A percentile compares a stretch with the other conserved stretches of the same genome.
Evolutionary conservation across 768 basidiomycete genomes (phyloP).

Genomic region (Agrocybe pediades): DNA sequence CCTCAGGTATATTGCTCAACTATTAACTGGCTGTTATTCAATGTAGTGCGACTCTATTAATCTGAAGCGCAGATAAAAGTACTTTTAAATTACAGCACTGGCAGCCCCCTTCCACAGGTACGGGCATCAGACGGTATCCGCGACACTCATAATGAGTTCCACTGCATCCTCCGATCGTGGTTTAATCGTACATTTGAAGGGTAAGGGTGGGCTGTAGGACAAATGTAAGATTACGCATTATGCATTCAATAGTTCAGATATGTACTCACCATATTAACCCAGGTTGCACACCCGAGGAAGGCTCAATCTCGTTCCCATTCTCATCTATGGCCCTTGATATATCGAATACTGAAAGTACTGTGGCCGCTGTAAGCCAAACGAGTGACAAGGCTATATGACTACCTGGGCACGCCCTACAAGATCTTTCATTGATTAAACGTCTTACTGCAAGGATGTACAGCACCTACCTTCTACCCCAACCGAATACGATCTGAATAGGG

Average conservation of each 20-base stretch:
- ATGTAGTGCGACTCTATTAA: no score
- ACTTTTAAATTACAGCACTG: not conserved
- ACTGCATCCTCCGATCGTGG: not conserved
- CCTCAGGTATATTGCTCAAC: not conserved
- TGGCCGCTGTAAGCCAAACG: constrained; percentile 29
- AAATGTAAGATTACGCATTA: not conserved
- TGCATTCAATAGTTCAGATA: not conserved
- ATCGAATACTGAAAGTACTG: constrained; percentile 33
- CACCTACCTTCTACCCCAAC: constrained; percentile 40
- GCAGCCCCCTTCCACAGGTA: no score
- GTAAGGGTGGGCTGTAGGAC: constrained; percentile 25
- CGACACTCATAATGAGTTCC: not conserved
- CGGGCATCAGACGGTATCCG: no score
- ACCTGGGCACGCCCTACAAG: constrained; percentile 36
- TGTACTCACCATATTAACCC: constrained; percentile 19
- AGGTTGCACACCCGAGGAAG: constrained; percentile 16
- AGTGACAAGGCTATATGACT: constrained; percentile 28
- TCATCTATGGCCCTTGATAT: constrained; percentile 30
- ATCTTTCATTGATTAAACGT: not conserved
- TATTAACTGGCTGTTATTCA: not conserved
- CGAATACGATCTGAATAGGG: constrained; percentile 36
- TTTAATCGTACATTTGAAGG: constrained; percentile 23
- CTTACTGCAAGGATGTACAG: not conserved
- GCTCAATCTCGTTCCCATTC: constrained; percentile 23
- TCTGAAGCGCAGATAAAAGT: no score